A percentile compares a stretch with the other conserved stretches of the same genome.
Evolutionary conservation across 2,329 filamentous ascomycete genomes (phyloP).

Genomic region (Ophiostoma angusticollis): DNA sequence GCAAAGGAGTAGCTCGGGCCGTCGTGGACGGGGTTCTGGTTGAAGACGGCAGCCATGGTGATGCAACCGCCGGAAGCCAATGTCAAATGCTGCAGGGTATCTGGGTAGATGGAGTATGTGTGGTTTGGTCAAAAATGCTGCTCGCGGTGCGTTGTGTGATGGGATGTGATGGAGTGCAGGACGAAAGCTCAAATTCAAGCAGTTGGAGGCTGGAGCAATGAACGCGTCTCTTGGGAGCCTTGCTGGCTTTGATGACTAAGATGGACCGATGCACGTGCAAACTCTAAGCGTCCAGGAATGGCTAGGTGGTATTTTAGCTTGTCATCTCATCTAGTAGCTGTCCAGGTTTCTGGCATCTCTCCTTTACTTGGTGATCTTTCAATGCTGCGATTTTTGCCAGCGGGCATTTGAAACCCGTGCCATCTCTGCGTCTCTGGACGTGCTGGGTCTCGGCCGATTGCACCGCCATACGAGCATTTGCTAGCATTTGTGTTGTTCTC

Average conservation of each 20-base stretch:
- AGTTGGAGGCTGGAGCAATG: not conserved
- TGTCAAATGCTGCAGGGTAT: no score
- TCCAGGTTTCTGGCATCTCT: not conserved
- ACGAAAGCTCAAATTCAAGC: constrained; percentile 2
- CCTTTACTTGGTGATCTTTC: not conserved
- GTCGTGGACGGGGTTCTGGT: constrained; percentile 56
- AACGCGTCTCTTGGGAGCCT: constrained; percentile 11
- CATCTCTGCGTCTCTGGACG: not conserved
- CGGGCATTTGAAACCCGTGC: not conserved
- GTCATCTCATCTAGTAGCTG: no score
- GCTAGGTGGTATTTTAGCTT: no score
- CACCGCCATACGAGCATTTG: not conserved
- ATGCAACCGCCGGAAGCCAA: no score
- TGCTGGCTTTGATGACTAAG: constrained; percentile 29
- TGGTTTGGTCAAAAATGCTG: not conserved
- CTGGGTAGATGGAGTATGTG: no score
- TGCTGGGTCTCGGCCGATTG: not conserved
- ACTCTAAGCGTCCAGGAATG: no score
- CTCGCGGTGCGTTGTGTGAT: not conserved
- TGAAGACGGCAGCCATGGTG: constrained; percentile 54
- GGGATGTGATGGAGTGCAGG: not conserved
- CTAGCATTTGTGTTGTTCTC: no score
- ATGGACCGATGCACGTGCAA: constrained; percentile 1
- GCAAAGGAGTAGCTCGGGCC: constrained; percentile 58
- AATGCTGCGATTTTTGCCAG: not conserved